Percentiles rank a stretch among this genome's conserved stretches.
These are phyloP conservation scores for Kodamaea anthophila DNA, from an alignment of 1,139 yeast species.

Conservation along the genomic window DNA sequence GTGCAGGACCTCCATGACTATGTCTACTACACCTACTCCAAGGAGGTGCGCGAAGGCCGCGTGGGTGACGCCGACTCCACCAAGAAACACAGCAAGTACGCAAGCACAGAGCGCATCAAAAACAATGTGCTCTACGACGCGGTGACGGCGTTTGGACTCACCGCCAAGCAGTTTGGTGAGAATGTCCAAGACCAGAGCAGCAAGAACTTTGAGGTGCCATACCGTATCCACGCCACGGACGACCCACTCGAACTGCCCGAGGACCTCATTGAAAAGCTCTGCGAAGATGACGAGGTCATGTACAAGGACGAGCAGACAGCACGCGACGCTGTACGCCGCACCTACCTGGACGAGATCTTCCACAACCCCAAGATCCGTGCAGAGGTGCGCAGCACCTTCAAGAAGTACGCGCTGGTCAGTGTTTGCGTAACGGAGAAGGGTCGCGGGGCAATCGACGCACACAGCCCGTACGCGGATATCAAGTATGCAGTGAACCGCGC, in stretches of 20 bases:
- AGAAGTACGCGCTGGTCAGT: constrained; percentile 63
- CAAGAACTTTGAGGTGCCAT: constrained; percentile 40
- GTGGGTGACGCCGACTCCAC: constrained; percentile 16
- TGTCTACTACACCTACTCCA: constrained; percentile 72
- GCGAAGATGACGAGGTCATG: constrained; percentile 49
- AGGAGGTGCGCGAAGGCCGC: constrained; percentile 49
- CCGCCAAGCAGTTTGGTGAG: constrained; percentile 77
- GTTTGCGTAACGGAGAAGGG: constrained; percentile 87
- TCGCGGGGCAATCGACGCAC: constrained; percentile 67
- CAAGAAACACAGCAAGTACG: constrained; percentile 67
- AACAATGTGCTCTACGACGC: constrained; percentile 61
- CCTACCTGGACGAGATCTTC: constrained; percentile 72
- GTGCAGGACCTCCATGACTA: constrained; percentile 86
- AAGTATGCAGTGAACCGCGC: constrained; percentile 84
- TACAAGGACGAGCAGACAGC: constrained; percentile 61
- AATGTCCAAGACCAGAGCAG: constrained; percentile 62
- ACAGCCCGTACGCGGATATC: constrained; percentile 80
- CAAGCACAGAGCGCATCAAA: constrained; percentile 71
- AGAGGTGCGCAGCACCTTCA: constrained; percentile 65
- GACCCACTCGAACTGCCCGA: constrained; percentile 64
- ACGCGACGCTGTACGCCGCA: constrained; percentile 65
- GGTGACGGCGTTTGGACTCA: constrained; percentile 69
- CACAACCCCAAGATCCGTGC: constrained; percentile 79
- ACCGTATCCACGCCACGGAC: constrained; percentile 70
- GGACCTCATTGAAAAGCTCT: constrained; percentile 52